Base-by-base conservation (phyloP, 179 eudicot genomes). In the Silene coronaria region DNA sequence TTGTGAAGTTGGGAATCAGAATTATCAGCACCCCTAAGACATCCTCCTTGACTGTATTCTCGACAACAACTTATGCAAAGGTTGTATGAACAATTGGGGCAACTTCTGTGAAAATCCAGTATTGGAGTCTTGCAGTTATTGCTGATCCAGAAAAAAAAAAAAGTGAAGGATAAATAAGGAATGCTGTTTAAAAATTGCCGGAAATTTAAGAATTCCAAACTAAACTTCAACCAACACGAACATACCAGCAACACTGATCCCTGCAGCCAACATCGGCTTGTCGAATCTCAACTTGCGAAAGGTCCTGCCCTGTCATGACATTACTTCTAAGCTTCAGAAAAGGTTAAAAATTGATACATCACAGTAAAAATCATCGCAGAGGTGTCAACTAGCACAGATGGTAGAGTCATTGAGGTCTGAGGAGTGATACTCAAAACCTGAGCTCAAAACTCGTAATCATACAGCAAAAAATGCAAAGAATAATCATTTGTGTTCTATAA, bases 101-200 rank as follows among this genome's bases (percentile, higher is more conserved):
- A 93, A 84, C 92, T 91, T 90, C 97, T 84, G 73, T 93, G 91
- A 76, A 87, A 82, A 83, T 93, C 92, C 83, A 91, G 82, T 78
- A 93, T 83, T 28, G 91, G 86, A 66, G 80, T 73, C 80, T 86
- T 87, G 88, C 98, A 93, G 76, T 88, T 84, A 76, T 83, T 82
- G 85, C 98, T 93, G 91, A 82, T 67, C 62, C 75, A 84, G 53
- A 23, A 79, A 36, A 69, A 83, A 36, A 69, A 83, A 70, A 71
- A 58, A 74, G 70, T 42, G 73, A 74, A 34, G 21, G 57, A 73
- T 34, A 69, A 72, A 70, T 78, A 22, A 82, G 12, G 48, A 68
- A 42, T 26, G 67, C 27, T 30, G 3, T 59, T 3, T 8, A 16
- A 38, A 42, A 67, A 67, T 42, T 28, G 71, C 23, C 11, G 27